Evolutionary conservation across 176 grass and related monocot species (phyloP).

Genomic region (Dendrocalamus sinicus): DNA sequence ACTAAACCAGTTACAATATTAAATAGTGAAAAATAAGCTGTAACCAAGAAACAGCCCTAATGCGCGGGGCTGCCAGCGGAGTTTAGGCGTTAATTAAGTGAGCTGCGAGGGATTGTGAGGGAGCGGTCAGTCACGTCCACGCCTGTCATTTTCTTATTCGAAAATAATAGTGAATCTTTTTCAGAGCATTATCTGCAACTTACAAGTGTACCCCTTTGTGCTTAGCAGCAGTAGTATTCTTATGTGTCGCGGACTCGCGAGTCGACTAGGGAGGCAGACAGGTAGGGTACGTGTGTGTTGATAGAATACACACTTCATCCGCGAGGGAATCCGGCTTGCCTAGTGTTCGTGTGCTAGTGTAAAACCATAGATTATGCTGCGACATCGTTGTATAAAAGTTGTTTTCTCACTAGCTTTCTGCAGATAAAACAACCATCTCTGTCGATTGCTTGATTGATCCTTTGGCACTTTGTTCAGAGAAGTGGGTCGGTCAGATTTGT

Average conservation of each 20-base stretch:
- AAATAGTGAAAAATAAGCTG: no score
- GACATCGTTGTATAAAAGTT: background rate
- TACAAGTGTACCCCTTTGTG: background rate
- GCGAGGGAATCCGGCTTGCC: background rate
- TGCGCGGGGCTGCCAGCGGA: no score
- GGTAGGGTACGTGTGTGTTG: background rate
- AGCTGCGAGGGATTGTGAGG: background rate
- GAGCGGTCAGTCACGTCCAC: slow-evolving; percentile 22
- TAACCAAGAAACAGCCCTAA: no score
- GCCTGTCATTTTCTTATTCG: background rate
- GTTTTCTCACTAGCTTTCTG: background rate
- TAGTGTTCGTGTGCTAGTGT: background rate
- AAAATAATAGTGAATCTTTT: background rate
- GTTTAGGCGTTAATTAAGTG: background rate
- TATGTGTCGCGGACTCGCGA: background rate
- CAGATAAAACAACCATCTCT: background rate
- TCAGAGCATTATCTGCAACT: background rate
- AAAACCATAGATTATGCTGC: background rate
- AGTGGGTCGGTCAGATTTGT: background rate
- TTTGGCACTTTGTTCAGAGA: background rate
- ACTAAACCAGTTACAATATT: rapidly evolving
- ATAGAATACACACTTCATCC: background rate
- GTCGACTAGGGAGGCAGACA: no score
- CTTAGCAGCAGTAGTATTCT: background rate
- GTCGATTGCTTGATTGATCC: background rate